Evolutionary conservation across 2,329 filamentous ascomycete species (phyloP), one percentile per base, ranked within the genome.

Genomic region (Aureobasidium sp.): DNA sequence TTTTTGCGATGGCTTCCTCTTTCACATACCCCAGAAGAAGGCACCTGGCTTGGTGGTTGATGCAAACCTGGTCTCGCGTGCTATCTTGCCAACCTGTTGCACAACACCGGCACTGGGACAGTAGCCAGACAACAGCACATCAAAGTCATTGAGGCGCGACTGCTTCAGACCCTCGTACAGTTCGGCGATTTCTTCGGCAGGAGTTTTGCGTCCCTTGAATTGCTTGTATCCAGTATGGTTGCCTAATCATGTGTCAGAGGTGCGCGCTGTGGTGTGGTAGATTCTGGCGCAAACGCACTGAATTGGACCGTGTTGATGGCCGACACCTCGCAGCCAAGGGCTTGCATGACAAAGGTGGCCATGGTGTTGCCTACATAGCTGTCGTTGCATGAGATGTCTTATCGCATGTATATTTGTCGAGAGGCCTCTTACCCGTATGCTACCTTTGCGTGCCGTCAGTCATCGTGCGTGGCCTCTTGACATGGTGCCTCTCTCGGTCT

Each of bases 331-430:
- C 91, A 97, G 52, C 94, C 94, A 56, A 99, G 78, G 0, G 89
- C 88, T 75, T 99, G 93, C 82, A 99, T 88, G 67, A 92, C 90
- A 71, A 96, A 95, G 1, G 91, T 91, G 45, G 92, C 92, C 81
- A 99, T 96, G 70, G 93, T 96, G 74, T 99, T 99, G 57, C 94
- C 94, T 67, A 99, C 94, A 82, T 97, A 93, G 73, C 94, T 96
- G 73, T 58, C 56, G 22, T 14, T 8, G 39, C 14, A 15, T 71
- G 49, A 70, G 66, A 47, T 50, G 37, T 35, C 31, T 24, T 17
- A 9, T 39, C 14, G 33, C 24, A 6, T 19, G 39, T 61, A 60
- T 64, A 60, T 33, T 61, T 24, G 15, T 49, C 27, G 57, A 42
- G 17, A 7, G 60, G 60, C 45, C 59, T 80, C 85, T 83, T 77